Conservation (phyloP, 345 rosid genomes). For the Acer campestre region DNA sequence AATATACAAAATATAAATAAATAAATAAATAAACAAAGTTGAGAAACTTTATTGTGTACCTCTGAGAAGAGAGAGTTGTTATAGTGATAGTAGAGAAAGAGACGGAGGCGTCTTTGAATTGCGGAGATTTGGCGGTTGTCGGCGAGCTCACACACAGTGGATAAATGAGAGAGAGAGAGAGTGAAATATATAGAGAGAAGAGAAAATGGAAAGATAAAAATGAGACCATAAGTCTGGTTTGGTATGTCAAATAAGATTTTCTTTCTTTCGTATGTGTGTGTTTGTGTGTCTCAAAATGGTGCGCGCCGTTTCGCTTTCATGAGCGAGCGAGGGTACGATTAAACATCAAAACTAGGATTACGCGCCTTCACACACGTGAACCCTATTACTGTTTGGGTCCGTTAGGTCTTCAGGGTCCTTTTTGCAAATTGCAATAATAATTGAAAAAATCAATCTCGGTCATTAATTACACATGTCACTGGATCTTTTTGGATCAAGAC, state of each 20-base stretch:
- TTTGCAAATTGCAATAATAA: background rate
- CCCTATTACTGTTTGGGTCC: conserved; percentile 15
- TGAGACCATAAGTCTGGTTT: background rate
- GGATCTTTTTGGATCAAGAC: too few relatives aligned
- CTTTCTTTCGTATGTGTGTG: background rate
- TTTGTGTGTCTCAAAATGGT: background rate
- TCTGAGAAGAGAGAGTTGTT: background rate
- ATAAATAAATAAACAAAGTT: background rate
- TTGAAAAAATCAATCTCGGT: too few relatives aligned
- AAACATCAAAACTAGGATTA: conserved; percentile 13
- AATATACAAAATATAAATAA: background rate
- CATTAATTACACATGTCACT: too few relatives aligned
- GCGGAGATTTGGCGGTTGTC: conserved; percentile 32
- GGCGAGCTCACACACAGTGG: conserved; percentile 35
- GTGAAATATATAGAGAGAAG: background rate
- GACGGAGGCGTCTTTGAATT: background rate
- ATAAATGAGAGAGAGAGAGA: conserved; percentile 30
- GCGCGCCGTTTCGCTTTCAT: conserved; percentile 35
- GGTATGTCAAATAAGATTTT: conserved; percentile 2
- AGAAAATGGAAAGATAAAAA: background rate
- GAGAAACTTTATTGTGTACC: conserved; percentile 14
- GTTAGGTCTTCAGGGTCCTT: background rate
- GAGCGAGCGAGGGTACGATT: conserved; percentile 21
- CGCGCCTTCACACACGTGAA: conserved; percentile 30
- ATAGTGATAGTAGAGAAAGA: background rate